Base-by-base conservation (phyloP, 1,139 yeast species). In the Taphrina sp. region DNA sequence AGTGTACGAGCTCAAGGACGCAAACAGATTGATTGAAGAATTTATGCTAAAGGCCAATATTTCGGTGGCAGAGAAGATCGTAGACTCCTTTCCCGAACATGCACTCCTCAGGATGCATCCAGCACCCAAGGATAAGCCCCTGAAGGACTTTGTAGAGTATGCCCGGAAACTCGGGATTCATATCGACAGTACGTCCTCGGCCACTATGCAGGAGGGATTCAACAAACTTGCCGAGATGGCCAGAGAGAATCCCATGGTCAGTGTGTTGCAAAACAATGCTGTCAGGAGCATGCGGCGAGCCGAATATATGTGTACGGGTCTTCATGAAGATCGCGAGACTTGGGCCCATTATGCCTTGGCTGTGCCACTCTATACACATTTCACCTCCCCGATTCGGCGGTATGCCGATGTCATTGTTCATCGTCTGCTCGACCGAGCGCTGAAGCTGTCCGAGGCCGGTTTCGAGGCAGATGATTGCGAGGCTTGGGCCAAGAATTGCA, bases 331-430 rank as follows among this genome's bases (percentile, higher is more conserved):
- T 62, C 79, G 78, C 61, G 81, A 78, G 67, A 80, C 75, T 66
- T 67, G 69, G 26, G 81, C 81, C 12, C 96, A 92, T 66, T 92
- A 85, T 70, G 80, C 86, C 66, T 79, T 84, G 67, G 88, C 88
- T 64, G 71, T 86, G 60, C 95, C 96, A 33, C 74, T 89, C 47
- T 92, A 87, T 69, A 87, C 97, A 0, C 97, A 92, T 70, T 90
- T 90, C 73, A 84, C 87, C n/a, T 81, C 95, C 1, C 97, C 98
- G n/a, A 74, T 89, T 67, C 80, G 95, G 68, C 79, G 98, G 64
- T 92, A 90, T 69, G 90, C 95, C 1, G 98, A 92, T 69, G 76
- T 88, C 58, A 80, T 90, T 65, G 97, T 88, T 36, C 98, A 92
- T 66, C 81, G 96, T 63, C 97, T 92, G 71, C 74, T 92, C 64